Evolutionary conservation across 2,329 filamentous ascomycete genomes (phyloP).

Genomic region (Nigrograna mackinnonii): DNA sequence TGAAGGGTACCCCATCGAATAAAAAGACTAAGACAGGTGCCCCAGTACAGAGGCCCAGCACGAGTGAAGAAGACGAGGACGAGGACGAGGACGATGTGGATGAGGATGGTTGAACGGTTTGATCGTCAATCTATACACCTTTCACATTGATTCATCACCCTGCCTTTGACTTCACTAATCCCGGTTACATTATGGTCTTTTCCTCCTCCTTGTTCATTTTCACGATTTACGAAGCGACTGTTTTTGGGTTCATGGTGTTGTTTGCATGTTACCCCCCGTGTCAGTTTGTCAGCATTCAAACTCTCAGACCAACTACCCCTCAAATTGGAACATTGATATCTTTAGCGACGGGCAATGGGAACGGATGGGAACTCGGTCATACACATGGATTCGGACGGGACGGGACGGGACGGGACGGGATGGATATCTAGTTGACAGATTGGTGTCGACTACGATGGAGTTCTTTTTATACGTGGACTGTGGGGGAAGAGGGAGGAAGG

Average conservation of each 20-base stretch:
- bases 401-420: no score
- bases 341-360: no score
- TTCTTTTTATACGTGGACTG: no score
- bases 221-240: slow-evolving; percentile 42
- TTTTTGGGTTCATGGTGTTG: slow-evolving; percentile 33
- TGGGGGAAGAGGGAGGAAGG: no score
- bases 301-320: slow-evolving; percentile 23
- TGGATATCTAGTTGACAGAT: no score
- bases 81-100: slow-evolving; percentile 56
- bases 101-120: slow-evolving; percentile 40
- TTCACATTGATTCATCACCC: slow-evolving; percentile 5
- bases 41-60: slow-evolving; percentile 42
- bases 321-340: no score
- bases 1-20: slow-evolving; percentile 33
- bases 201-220: slow-evolving; percentile 20
- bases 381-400: no score
- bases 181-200: slow-evolving; percentile 14
- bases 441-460: no score
- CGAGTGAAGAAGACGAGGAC: slow-evolving; percentile 58
- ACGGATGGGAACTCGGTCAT: no score
- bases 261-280: slow-evolving; percentile 35
- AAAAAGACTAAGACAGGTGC: slow-evolving; percentile 56
- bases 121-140: slow-evolving; percentile 3
- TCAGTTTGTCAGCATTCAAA: slow-evolving; percentile 21
- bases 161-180: slow-evolving; percentile 11